Evolutionary conservation across 75 land plant species (phyloP), one percentile per base, ranked within the genome.

Genomic region (Pinus albicaulis): DNA sequence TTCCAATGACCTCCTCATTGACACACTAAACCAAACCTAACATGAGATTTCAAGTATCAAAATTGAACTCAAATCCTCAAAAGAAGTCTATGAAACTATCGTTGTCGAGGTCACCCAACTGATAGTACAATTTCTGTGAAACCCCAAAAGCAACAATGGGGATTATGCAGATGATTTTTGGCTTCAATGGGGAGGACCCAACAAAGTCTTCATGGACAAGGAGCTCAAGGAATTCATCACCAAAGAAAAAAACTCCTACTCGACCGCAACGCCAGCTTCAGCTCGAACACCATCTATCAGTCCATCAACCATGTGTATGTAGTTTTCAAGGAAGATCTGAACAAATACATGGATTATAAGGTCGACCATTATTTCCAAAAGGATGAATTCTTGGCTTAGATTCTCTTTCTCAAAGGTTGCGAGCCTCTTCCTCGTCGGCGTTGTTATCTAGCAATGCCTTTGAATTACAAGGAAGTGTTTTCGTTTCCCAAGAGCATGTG

Each of bases 351-450:
- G 93, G 84, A 65, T n/a, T 95, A 95, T 82, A 86, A 89, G 63
- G 81, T 79, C 63, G 82, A 78, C 36, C 85, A 84, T 0, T 58
- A 59, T 55, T 95, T 96, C 73, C 89, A 89, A 13, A 83, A 84
- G 55, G 91, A 89, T 63, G 91, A 90, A 77, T 28, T 82, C 68
- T 66, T 89, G 24, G 90, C 77, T 0, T 92, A 89, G 83, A 86
- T 77, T 82, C 92, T 92, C 57, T 78, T 95, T 79, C 60, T 90
- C 59, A 79, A 76, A 0, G 96, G 93, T 0, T 95, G 98, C 56
- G 96, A 93, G 77, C 98, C 98, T 7, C 77, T 93, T 55, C 98
- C 98, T 0, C 85, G 93, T 12, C 80, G 96, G 77, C 79, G 96
- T 8, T 96, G 99, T 84, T 85, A 89, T 19, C 82, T 91, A 13